Conservation (phyloP, 805 yeast genomes). For the Zygosaccharomyces lentus region DNA sequence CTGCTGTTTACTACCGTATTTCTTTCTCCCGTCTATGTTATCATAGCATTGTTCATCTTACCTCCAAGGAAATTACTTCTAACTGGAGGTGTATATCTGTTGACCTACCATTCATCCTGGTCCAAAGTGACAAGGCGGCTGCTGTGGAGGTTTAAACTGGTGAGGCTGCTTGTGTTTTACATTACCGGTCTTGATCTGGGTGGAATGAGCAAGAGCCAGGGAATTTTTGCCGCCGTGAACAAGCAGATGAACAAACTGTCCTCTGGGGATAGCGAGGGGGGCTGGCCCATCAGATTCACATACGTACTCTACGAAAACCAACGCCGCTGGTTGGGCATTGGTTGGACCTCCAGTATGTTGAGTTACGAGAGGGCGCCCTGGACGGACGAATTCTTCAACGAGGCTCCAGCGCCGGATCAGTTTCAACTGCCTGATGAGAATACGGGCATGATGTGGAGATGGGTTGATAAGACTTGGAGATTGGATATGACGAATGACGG, state of each 20-base stretch:
- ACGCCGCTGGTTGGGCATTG: slow-evolving; percentile 95
- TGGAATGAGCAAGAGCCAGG: slow-evolving; percentile 41
- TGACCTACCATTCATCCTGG: slow-evolving; percentile 85
- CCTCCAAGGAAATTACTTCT: slow-evolving; percentile 67
- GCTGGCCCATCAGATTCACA: slow-evolving; percentile 70
- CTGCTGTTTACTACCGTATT: slow-evolving; percentile 79
- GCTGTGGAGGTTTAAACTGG: slow-evolving; percentile 73
- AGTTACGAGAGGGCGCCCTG: slow-evolving; percentile 93
- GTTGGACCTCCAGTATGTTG: slow-evolving; percentile 91
- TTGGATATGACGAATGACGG: slow-evolving; percentile 87
- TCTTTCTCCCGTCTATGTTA: slow-evolving; percentile 77
- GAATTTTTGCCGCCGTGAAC: slow-evolving; percentile 43
- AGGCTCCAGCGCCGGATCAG: slow-evolving; percentile 67
- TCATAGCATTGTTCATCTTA: slow-evolving; percentile 61
- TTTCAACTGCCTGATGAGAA: slow-evolving; percentile 78
- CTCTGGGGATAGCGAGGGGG: slow-evolving; percentile 31
- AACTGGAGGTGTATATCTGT: slow-evolving; percentile 50
- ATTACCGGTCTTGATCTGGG: slow-evolving; percentile 82
- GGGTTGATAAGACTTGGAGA: slow-evolving; percentile 94
- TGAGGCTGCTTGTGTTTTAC: slow-evolving; percentile 70
- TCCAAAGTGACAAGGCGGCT: slow-evolving; percentile 77
- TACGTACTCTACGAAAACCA: slow-evolving; percentile 92
- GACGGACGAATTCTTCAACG: slow-evolving; percentile 95
- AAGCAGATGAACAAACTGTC: slow-evolving; percentile 37
- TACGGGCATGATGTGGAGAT: slow-evolving; percentile 79